Base-by-base conservation (phyloP, 306 rosid genomes). In the Heteromeles arbutifolia region DNA sequence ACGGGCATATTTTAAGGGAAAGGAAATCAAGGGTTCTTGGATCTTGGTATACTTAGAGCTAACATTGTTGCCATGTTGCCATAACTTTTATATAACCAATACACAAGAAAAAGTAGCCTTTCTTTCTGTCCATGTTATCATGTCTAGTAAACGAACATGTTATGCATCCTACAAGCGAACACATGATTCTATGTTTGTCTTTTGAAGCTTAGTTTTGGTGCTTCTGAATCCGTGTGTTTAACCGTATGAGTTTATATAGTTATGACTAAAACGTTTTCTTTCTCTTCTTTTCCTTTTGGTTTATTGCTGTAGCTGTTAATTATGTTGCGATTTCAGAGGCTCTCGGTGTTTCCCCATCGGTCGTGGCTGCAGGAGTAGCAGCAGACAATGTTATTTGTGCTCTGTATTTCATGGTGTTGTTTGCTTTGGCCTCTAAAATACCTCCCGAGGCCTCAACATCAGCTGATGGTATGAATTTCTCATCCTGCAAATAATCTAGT, bases 321-420 rank as follows among this genome's bases (percentile, higher is more conserved):
- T 86, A 84, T 66, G 74, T 86, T 73, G 87, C 90, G n/a, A 84
- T 86, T 76, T 86, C 87, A 73, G 85, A 86, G 82, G 90, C 90
- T 66, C 86, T 87, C 10, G 80, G 83, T 17, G 76, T 85, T 45
- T 70, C 91, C 8, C 86, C 91, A 45, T 85, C 89, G 56, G 87
- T 85, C 8, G 2, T 32, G 37, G 37, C 37, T 32, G 37, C 37
- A 32, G 37, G 37, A 32, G 37, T 32, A 32, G 37, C 37, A 69
- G 91, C 78, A 37, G 89, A 87, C 65, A 85, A 83, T 76, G 87
- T 81, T 25, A 77, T 87, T 43, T 58, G 77, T 74, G 89, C 84
- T 28, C 15, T 87, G 24, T 85, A 85, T 70, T 87, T 87, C 72
- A 52, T 82, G 53, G 74, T 69, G 2, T 73, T 83, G 66, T 83